Conservation (phyloP, 495 filamentous ascomycete species). For the Acidiella bohemica region DNA sequence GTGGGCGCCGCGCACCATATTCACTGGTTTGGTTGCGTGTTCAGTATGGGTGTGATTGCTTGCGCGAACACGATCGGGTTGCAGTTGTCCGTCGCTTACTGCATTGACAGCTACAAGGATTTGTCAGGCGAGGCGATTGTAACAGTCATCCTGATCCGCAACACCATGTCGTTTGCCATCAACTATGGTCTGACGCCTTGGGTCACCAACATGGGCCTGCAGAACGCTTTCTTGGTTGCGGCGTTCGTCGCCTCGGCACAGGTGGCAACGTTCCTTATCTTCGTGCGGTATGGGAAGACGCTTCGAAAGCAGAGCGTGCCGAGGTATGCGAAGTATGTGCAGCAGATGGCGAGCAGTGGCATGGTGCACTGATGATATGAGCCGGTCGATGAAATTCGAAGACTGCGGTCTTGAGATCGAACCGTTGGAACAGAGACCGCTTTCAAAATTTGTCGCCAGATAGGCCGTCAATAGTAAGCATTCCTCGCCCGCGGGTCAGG, state of each 20-base stretch:
- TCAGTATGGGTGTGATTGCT: slow-evolving; percentile 47
- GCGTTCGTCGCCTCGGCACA: slow-evolving; percentile 47
- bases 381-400: too few relatives aligned
- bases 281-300: slow-evolving; percentile 41
- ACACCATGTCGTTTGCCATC: slow-evolving; percentile 52
- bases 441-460: too few relatives aligned
- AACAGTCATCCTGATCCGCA: slow-evolving; percentile 50
- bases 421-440: too few relatives aligned
- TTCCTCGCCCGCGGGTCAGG: slow-evolving; percentile 22
- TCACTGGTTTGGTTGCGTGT: slow-evolving; percentile 38
- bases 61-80: slow-evolving; percentile 44
- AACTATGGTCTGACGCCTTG: slow-evolving; percentile 52
- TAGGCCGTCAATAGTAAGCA: too few relatives aligned
- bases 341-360: slow-evolving; percentile 27
- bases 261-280: slow-evolving; percentile 38
- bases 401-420: too few relatives aligned
- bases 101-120: slow-evolving; percentile 51
- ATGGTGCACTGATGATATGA: slow-evolving; percentile 32
- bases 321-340: slow-evolving; percentile 33
- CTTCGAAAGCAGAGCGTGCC: slow-evolving; percentile 29
- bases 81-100: slow-evolving; percentile 47
- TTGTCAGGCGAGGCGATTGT: slow-evolving; percentile 49
- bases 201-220: slow-evolving; percentile 45
- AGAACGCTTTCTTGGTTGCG: slow-evolving; percentile 50
- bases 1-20: slow-evolving; percentile 44